These are phyloP conservation scores for cucumber (Cucumis sativus) DNA, from an alignment of 306 rosid species.

Conservation along the genomic window Cucumber_9930_V3 NC_026657.2:11817501-11818000, in stretches of 20 bases:
- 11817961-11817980: no score
- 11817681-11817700: constrained; percentile 6
- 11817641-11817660: constrained; percentile 20
- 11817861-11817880: no score
- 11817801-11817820: neutral
- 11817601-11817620: constrained; percentile 11
- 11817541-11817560: neutral
- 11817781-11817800: constrained; percentile 24
- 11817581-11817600: neutral
- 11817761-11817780: constrained; percentile 16
- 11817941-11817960: no score
- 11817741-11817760: neutral
- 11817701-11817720: neutral
- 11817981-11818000: no score
- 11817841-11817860: no score
- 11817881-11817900: no score
- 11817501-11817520: neutral
- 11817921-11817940: no score
- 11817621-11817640: constrained; percentile 11
- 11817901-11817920: no score
- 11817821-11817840: no score
- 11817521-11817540: neutral
- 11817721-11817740: neutral
- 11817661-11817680: constrained; percentile 12
- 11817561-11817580: neutral